Evolutionary conservation across 768 basidiomycete genomes (phyloP).

Genomic region (Vararia minispora): DNA sequence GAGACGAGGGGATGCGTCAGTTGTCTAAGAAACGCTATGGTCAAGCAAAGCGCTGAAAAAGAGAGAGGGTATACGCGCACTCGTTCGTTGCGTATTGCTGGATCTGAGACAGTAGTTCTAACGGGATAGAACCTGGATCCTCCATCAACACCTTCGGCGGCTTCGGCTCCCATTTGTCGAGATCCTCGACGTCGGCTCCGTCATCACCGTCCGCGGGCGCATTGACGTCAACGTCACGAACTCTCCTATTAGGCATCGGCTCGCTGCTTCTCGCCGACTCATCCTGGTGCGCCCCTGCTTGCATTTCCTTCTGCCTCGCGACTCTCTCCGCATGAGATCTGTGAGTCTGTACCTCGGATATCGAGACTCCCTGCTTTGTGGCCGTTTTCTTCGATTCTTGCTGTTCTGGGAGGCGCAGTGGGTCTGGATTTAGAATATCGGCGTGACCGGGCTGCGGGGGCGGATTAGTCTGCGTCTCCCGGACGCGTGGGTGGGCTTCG

Average conservation of each 20-base stretch:
- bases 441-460: slow-evolving; percentile 40
- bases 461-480: slow-evolving; percentile 26
- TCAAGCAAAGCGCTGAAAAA: background rate
- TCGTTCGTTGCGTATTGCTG: slow-evolving; percentile 72
- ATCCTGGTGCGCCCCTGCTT: background rate
- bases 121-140: slow-evolving; percentile 28
- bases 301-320: slow-evolving; percentile 4
- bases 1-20: slow-evolving; percentile 63
- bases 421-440: slow-evolving; percentile 32
- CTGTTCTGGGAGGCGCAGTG: slow-evolving; percentile 17
- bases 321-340: background rate
- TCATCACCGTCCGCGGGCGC: background rate
- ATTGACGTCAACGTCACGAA: background rate
- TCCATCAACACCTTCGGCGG: slow-evolving; percentile 48
- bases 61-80: slow-evolving; percentile 26
- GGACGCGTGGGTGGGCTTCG: slow-evolving; percentile 22
- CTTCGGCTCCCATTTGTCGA: slow-evolving; percentile 37
- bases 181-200: slow-evolving; percentile 5
- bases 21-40: slow-evolving; percentile 26
- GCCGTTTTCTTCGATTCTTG: slow-evolving; percentile 13
- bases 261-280: background rate
- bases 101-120: slow-evolving; percentile 52
- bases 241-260: background rate
- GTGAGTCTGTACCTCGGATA: background rate
- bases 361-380: slow-evolving; percentile 6